Conservation (phyloP, 169 alveolate species). For the Theileria equi region DNA sequence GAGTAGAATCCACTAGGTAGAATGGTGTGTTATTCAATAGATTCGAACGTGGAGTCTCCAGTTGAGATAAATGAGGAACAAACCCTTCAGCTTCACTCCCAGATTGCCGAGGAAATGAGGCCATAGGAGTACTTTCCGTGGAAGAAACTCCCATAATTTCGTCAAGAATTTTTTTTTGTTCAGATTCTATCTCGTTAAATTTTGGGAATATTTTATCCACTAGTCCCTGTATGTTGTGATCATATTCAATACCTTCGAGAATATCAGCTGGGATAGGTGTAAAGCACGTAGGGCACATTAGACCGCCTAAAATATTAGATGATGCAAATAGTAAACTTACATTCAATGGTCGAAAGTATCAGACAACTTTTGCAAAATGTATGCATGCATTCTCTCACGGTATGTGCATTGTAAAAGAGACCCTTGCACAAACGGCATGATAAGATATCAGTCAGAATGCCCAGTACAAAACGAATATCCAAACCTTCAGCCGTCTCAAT, state of each 20-base stretch:
- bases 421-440: conserved; percentile 66
- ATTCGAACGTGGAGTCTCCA: no score
- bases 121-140: neutral
- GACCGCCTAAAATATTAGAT: conserved; percentile 16
- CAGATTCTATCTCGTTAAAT: conserved; percentile 3
- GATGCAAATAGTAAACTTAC: conserved; percentile 7
- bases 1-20: conserved; percentile 15
- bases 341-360: conserved; percentile 31
- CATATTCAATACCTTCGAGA: conserved; percentile 36
- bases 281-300: conserved; percentile 32
- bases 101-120: neutral
- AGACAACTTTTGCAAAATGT: conserved; percentile 72
- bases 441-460: conserved; percentile 45
- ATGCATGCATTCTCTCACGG: conserved; percentile 70
- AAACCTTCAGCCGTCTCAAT: conserved; percentile 9
- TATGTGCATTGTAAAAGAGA: conserved; percentile 64
- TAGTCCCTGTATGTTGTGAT: conserved; percentile 35
- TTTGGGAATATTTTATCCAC: conserved; percentile 53
- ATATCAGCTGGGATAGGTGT: conserved; percentile 9
- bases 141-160: neutral
- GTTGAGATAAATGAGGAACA: no score
- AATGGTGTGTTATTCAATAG: neutral
- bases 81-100: neutral
- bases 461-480: conserved; percentile 54
- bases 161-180: neutral